phyloP scores from a whole-genome alignment of 2,329 filamentous ascomycete genomes.

The Gyromitra esculenta region DNA sequence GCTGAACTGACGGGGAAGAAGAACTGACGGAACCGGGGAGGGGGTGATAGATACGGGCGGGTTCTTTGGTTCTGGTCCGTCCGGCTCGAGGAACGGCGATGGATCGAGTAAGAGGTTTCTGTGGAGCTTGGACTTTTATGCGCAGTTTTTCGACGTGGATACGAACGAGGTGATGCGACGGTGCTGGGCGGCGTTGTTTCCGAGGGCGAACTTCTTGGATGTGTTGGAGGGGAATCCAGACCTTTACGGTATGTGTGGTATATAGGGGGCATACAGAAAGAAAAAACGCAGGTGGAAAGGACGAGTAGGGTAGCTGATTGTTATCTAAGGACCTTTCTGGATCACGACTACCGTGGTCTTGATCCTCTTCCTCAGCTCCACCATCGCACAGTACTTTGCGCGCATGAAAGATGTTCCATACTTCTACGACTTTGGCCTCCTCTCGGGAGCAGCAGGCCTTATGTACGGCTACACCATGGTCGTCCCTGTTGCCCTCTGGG shows the following conservation, averaged over 20 bases:
- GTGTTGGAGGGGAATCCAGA: slow-evolving; percentile 97
- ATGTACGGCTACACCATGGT: slow-evolving; percentile 87
- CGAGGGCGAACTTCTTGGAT: slow-evolving; percentile 93
- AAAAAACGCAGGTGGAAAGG: not conserved
- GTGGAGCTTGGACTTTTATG: slow-evolving; percentile 92
- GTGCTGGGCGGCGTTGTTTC: slow-evolving; percentile 88
- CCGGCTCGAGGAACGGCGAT: slow-evolving; percentile 60
- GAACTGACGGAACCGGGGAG: not conserved
- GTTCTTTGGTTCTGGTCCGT: slow-evolving; percentile 61
- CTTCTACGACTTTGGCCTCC: slow-evolving; percentile 86
- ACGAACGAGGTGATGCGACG: slow-evolving; percentile 86
- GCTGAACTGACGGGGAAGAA: not conserved
- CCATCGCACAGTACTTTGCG: slow-evolving; percentile 89
- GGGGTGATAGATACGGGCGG: slow-evolving; percentile 64
- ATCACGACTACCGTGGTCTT: slow-evolving; percentile 97
- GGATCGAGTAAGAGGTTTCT: slow-evolving; percentile 77
- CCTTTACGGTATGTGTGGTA: slow-evolving; percentile 69
- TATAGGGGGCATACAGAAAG: not conserved
- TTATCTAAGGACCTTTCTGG: slow-evolving; percentile 88
- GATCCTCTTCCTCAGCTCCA: slow-evolving; percentile 93
- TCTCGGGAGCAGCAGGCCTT: slow-evolving; percentile 76
- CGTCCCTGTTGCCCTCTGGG: slow-evolving; percentile 84
- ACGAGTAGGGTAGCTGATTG: slow-evolving; percentile 72
- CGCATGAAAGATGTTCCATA: slow-evolving; percentile 75
- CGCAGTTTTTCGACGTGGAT: slow-evolving; percentile 98